Conservation (phyloP, 441 rosid genomes). For the Erodium trifolium region DNA sequence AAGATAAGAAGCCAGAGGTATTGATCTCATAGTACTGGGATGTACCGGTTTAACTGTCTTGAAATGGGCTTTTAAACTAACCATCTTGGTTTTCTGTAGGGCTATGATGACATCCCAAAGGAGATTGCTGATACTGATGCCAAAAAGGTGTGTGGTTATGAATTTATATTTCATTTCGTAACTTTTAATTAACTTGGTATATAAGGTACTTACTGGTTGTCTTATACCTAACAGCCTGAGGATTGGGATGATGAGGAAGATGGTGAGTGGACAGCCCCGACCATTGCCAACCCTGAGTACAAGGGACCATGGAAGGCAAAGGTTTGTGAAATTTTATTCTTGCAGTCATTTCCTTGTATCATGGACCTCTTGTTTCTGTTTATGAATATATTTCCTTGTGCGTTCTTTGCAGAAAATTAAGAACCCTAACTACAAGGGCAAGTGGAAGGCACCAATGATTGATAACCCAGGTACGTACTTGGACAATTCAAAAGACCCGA, state of each 20-base stretch:
- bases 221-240: slow-evolving; percentile 48
- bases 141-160: slow-evolving; percentile 42
- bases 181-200: neutral
- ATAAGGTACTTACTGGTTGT: slow-evolving; percentile 12
- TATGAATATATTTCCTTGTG: neutral
- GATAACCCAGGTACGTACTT: slow-evolving; percentile 71
- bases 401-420: slow-evolving; percentile 62
- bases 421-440: slow-evolving; percentile 90
- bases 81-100: slow-evolving; percentile 24
- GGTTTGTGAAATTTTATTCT: slow-evolving; percentile 34
- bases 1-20: slow-evolving; percentile 87
- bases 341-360: neutral
- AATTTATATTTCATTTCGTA: no score
- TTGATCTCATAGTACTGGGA: neutral
- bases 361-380: neutral
- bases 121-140: slow-evolving; percentile 82
- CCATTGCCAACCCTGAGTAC: no score
- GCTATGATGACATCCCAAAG: slow-evolving; percentile 88
- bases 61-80: neutral
- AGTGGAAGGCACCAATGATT: slow-evolving; percentile 92
- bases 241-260: slow-evolving; percentile 98
- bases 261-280: slow-evolving; percentile 26
- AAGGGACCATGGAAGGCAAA: slow-evolving; percentile 31
- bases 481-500: no score
- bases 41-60: neutral